Evolutionary conservation across 352 stramenopile genomes (phyloP), one percentile per base, ranked within the genome.

Genomic region (Blastocystis sp.): DNA sequence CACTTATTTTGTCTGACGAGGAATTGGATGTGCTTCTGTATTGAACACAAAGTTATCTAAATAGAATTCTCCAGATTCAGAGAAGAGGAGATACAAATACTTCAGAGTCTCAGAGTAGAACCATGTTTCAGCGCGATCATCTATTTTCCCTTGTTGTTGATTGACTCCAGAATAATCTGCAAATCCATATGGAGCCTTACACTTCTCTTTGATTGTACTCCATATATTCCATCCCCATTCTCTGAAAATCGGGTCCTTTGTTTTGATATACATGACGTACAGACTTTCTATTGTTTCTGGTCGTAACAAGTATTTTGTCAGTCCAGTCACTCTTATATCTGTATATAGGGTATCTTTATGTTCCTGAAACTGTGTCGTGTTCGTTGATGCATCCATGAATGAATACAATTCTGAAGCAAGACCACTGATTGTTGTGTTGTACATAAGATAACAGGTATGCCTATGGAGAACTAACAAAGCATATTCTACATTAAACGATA

Each of bases 41-140:
- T 98, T 98, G 92, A 98, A 97, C 0, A 98, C 94, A 89, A 95
- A 96, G 87, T 97, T 93, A 81, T 97, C 93, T 19, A 98, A 90
- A 1, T 97, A 91, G 77, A 96, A 91, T 27, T 94, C 69, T 58
- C 93, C 90, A 37, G 95, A 92, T n/a, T 93, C 91, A 84, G 93
- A 91, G 90, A 97, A 94, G 9, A 98, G 92, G 60, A 99, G 91
- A 91, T 98, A 98, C 37, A 98, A 91, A 90, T 99, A 99, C 92
- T 99, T 99, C 59, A 99, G 91, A 30, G 96, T 99, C 92, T 99
- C 97, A 13, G 96, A 96, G 48, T 98, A 90, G 90, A 98, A 99
- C 91, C 99, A 99, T 64, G 93, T 98, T 91, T 99, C 96, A 95
- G 98, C 98, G 79, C 95, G 94, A 93, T 98, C 94, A 24, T 98